A percentile compares a stretch with the other conserved stretches of the same genome.
Conservation (phyloP, 345 rosid species). For the Clausena lansium region DNA sequence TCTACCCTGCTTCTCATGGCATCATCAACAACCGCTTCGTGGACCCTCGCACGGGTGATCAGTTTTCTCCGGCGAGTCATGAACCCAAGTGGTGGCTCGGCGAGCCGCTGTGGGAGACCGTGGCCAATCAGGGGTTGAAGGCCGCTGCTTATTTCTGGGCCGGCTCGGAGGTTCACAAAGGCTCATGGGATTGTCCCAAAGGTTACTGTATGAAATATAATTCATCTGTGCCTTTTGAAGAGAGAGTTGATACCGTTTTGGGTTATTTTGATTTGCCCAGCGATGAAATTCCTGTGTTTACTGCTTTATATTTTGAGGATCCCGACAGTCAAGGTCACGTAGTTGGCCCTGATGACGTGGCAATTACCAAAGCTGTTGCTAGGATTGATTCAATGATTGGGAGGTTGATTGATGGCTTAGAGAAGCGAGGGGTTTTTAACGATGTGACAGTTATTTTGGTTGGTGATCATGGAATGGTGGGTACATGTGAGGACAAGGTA, state of each 20-base stretch:
- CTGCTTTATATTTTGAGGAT: slow-evolving; percentile 88
- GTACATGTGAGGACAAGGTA: slow-evolving; percentile 83
- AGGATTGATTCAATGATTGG: slow-evolving; percentile 74
- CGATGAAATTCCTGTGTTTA: slow-evolving; percentile 63
- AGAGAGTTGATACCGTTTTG: slow-evolving; percentile 76
- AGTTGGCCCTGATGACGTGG: slow-evolving; percentile 89
- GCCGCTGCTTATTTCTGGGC: slow-evolving; percentile 98
- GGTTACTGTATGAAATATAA: slow-evolving; percentile 57
- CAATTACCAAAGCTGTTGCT: slow-evolving; percentile 73
- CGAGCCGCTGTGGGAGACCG: slow-evolving; percentile 95
- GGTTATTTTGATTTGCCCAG: slow-evolving; percentile 70
- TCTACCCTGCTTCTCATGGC: slow-evolving; percentile 87
- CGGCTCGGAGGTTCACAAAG: slow-evolving; percentile 92
- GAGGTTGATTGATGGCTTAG: slow-evolving; percentile 68
- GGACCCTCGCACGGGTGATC: slow-evolving; percentile 64
- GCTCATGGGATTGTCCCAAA: slow-evolving; percentile 80
- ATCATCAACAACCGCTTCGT: slow-evolving; percentile 64
- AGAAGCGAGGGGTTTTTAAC: slow-evolving; percentile 74
- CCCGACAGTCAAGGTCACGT: slow-evolving; percentile 97
- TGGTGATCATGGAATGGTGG: slow-evolving; percentile 98
- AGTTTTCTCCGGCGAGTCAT: slow-evolving; percentile 66
- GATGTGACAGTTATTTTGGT: slow-evolving; percentile 84
- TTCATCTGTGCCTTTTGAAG: slow-evolving; percentile 76
- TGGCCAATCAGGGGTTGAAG: slow-evolving; percentile 66
- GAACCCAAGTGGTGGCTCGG: slow-evolving; percentile 97